phyloP scores from a whole-genome alignment of 306 rosid species.

The Vigna radiata region DNA sequence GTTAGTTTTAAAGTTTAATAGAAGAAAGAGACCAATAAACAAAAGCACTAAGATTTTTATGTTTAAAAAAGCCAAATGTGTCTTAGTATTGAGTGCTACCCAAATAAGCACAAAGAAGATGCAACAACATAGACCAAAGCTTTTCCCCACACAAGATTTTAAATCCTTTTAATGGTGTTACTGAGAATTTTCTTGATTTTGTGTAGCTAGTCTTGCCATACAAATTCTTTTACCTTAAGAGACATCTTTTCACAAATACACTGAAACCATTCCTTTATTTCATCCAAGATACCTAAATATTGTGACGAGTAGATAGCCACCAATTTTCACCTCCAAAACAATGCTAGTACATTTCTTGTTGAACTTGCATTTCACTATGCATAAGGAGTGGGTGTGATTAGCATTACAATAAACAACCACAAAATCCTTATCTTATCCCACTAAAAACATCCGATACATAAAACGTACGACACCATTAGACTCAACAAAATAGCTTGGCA shows the following conservation, averaged over 20 bases:
- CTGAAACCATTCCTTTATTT: neutral
- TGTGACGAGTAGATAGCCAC: no score
- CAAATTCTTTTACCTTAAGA: no score
- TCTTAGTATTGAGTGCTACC: neutral
- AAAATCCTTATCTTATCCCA: neutral
- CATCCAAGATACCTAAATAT: neutral
- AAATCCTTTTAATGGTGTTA: neutral
- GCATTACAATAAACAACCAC: constrained; percentile 10
- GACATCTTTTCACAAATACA: constrained; percentile 1
- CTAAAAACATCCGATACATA: neutral
- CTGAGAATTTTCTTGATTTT: neutral
- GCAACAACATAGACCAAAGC: neutral
- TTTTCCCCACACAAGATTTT: neutral
- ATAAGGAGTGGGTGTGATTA: neutral
- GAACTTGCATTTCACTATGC: neutral
- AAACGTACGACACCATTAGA: neutral
- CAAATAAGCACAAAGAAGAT: neutral
- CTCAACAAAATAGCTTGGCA: neutral
- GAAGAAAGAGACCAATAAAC: neutral
- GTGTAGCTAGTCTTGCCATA: no score
- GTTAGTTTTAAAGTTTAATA: neutral
- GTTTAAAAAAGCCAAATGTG: no score
- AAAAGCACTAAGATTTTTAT: no score
- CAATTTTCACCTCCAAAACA: neutral
- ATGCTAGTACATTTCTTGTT: neutral